phyloP scores from a whole-genome alignment of 495 filamentous ascomycete genomes.

The Penicillium cataractarum region DNA sequence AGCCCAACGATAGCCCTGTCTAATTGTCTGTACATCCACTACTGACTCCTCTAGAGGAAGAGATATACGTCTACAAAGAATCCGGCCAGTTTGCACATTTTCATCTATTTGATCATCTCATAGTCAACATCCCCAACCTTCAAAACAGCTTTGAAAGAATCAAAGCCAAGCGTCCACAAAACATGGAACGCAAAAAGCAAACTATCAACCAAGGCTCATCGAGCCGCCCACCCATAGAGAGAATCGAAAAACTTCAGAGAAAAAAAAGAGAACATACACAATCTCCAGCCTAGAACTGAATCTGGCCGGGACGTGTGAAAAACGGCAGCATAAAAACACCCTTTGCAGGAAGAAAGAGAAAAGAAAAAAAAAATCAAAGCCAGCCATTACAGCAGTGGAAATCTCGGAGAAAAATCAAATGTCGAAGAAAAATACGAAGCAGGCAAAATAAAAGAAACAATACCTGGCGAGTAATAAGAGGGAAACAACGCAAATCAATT shows the following conservation, averaged over 20 bases:
- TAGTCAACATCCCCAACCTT: neutral
- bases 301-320: conserved; percentile 1
- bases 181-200: neutral
- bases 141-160: neutral
- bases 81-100: neutral
- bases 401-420: conserved; percentile 19
- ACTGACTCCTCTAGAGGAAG: neutral
- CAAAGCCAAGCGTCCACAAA: neutral
- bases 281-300: neutral
- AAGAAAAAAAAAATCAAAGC: conserved; percentile 13
- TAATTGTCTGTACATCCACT: neutral
- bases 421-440: conserved; percentile 9
- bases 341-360: conserved; percentile 10
- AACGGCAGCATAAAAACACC: conserved; percentile 8
- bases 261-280: conserved; percentile 12
- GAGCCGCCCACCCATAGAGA: conserved; percentile 9
- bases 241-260: conserved; percentile 1
- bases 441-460: conserved; percentile 21
- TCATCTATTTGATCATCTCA: conserved; percentile 28
- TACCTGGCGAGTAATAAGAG: conserved; percentile 12
- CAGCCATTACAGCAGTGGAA: conserved; percentile 36
- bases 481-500: conserved; percentile 26
- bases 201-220: conserved; percentile 12
- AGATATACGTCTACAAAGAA: neutral
- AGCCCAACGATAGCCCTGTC: too few species aligned